These are phyloP conservation scores for Fraxinus baroniana DNA, from an alignment of 305 asterid species.

Conservation along the genomic window DNA sequence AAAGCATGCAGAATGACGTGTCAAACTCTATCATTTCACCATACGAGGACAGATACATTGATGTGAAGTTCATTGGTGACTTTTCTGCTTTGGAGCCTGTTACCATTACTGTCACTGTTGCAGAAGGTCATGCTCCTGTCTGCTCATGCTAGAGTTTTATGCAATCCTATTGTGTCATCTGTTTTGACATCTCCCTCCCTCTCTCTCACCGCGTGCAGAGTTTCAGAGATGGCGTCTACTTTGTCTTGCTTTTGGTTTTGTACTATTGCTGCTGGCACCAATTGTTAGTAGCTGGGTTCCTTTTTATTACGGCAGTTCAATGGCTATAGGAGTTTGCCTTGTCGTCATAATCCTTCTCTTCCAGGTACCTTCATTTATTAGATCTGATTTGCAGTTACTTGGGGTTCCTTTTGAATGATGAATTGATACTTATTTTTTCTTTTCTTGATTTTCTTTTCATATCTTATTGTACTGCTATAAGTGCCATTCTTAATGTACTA, in stretches of 20 bases:
- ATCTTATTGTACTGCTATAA: not conserved
- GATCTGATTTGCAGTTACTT: not conserved
- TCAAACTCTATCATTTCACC: constrained; percentile 69
- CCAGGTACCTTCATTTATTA: constrained; percentile 52
- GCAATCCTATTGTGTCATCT: constrained; percentile 1
- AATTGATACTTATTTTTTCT: not conserved
- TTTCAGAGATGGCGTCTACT: constrained; percentile 71
- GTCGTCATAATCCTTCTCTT: constrained; percentile 74
- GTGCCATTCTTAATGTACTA: not conserved
- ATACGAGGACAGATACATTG: constrained; percentile 60
- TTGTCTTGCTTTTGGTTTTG: constrained; percentile 62
- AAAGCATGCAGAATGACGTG: constrained; percentile 47
- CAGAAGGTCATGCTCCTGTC: constrained; percentile 45
- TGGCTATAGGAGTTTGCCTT: constrained; percentile 84
- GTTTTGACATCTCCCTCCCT: not conserved
- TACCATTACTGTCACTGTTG: constrained; percentile 48
- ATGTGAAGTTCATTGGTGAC: constrained; percentile 65
- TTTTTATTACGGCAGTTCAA: constrained; percentile 87
- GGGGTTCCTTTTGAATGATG: not conserved
- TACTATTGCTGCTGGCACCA: constrained; percentile 70
- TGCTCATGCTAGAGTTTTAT: constrained; percentile 17
- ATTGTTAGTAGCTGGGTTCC: constrained; percentile 89
- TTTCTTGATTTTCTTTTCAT: not conserved
- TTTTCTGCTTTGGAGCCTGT: constrained; percentile 42
- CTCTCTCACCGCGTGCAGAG: constrained; percentile 38